These are phyloP conservation scores for Phallus indusiatus DNA, from an alignment of 768 basidiomycete genomes.

Conservation along the genomic window DNA sequence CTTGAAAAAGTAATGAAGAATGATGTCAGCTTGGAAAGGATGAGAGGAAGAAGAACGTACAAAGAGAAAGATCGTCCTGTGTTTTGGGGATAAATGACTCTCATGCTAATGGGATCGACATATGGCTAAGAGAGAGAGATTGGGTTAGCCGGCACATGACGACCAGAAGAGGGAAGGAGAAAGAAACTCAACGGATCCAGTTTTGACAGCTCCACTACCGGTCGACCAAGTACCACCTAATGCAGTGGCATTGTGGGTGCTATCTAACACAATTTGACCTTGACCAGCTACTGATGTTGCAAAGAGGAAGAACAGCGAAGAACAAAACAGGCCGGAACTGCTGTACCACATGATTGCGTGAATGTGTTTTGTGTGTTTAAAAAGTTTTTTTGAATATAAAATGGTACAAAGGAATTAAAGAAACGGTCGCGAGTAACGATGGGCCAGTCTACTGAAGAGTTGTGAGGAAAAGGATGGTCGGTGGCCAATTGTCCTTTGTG, in stretches of 20 bases:
- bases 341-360: too few species aligned
- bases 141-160: neutral
- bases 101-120: slow-evolving; percentile 70
- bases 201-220: slow-evolving; percentile 63
- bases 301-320: neutral
- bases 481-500: too few species aligned
- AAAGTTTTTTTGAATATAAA: too few species aligned
- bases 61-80: slow-evolving; percentile 88
- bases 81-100: slow-evolving; percentile 76
- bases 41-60: slow-evolving; percentile 36
- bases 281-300: slow-evolving; percentile 1
- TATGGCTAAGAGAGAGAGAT: slow-evolving; percentile 47
- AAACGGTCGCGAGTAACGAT: too few species aligned
- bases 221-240: slow-evolving; percentile 83
- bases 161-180: neutral
- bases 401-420: too few species aligned
- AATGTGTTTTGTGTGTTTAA: too few species aligned
- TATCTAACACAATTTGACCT: slow-evolving; percentile 10
- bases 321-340: too few species aligned
- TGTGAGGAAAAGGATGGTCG: too few species aligned
- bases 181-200: slow-evolving; percentile 63
- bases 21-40: neutral
- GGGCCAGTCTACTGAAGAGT: too few species aligned
- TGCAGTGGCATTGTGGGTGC: slow-evolving; percentile 48
- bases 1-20: slow-evolving; percentile 24